phyloP scores from a whole-genome alignment of 192 early-diverging fungal species.

The Coemansia sp. region DNA sequence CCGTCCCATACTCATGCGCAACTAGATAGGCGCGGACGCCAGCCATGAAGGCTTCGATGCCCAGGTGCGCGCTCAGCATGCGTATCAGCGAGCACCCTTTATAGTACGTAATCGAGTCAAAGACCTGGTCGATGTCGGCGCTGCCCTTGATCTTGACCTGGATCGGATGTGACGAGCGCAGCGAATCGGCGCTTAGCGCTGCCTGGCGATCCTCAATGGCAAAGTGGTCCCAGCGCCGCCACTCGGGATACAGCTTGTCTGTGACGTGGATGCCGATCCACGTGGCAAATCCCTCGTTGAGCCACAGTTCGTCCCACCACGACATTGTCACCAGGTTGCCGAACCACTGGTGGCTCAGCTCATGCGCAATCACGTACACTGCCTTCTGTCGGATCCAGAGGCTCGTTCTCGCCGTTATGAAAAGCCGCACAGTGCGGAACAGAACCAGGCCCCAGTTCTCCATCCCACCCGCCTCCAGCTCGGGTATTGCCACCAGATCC shows the following conservation, averaged over 20 bases:
- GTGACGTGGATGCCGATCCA: constrained; percentile 70
- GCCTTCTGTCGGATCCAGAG: constrained; percentile 60
- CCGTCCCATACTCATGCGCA: constrained; percentile 68
- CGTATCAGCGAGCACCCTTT: constrained; percentile 81
- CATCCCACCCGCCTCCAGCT: constrained; percentile 81
- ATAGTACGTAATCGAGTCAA: constrained; percentile 82
- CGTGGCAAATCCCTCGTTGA: constrained; percentile 88
- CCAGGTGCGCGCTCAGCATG: constrained; percentile 70
- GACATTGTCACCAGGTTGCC: constrained; percentile 84
- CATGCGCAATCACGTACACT: constrained; percentile 73
- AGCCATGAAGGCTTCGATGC: constrained; percentile 49
- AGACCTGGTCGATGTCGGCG: constrained; percentile 78
- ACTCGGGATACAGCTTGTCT: constrained; percentile 75
- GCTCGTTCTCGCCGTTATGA: constrained; percentile 60
- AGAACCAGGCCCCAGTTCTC: constrained; percentile 88
- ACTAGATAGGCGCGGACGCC: constrained; percentile 64
- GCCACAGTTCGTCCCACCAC: constrained; percentile 72
- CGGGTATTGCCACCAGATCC: constrained; percentile 73
- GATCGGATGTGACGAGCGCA: constrained; percentile 81
- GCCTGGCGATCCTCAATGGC: constrained; percentile 60
- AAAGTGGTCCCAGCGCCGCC: constrained; percentile 76
- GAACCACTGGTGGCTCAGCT: constrained; percentile 85
- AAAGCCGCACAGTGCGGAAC: constrained; percentile 66
- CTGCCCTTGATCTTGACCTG: constrained; percentile 69
- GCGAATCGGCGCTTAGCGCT: constrained; percentile 70